These are phyloP conservation scores for Escallonia herrerae DNA, from an alignment of 129 eudicot species.

Conservation along the genomic window DNA sequence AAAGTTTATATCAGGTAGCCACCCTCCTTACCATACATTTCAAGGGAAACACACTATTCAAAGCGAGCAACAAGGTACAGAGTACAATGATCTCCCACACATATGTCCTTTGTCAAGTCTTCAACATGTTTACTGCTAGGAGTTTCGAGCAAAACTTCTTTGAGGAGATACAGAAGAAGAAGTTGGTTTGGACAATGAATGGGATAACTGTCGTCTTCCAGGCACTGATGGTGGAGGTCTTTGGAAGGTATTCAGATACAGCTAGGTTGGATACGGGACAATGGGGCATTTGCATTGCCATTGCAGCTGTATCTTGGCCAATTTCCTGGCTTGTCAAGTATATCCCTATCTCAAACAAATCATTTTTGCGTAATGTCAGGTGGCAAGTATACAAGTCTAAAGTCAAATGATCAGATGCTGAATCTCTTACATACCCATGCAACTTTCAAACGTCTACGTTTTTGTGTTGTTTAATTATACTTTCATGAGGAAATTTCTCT, in stretches of 20 bases:
- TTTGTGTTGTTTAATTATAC: no score
- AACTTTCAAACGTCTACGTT: no score
- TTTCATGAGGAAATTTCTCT: no score
- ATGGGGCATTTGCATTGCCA: conserved; percentile 9
- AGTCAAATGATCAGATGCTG: no score
- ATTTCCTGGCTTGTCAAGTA: conserved; percentile 5
- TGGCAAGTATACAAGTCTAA: background rate
- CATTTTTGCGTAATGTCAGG: background rate
- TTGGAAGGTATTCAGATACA: conserved; percentile 8
- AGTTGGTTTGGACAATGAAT: background rate
- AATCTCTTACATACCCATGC: no score
- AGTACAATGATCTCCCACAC: background rate
- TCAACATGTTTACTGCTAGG: conserved; percentile 6
- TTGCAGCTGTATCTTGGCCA: conserved; percentile 7
- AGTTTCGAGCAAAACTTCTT: conserved; percentile 1
- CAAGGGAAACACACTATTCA: background rate
- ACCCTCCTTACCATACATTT: conserved; percentile 2
- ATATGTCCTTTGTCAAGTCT: conserved; percentile 4
- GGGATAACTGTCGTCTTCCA: conserved; percentile 3
- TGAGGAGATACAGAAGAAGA: conserved; percentile 6
- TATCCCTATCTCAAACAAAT: conserved; percentile 4
- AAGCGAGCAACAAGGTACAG: background rate
- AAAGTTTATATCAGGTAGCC: conserved; percentile 1
- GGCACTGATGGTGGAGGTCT: conserved; percentile 1
- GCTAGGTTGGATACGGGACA: conserved; percentile 5